Conservation (phyloP, 768 basidiomycete genomes). For the Coprinopsis cinerea region DNA sequence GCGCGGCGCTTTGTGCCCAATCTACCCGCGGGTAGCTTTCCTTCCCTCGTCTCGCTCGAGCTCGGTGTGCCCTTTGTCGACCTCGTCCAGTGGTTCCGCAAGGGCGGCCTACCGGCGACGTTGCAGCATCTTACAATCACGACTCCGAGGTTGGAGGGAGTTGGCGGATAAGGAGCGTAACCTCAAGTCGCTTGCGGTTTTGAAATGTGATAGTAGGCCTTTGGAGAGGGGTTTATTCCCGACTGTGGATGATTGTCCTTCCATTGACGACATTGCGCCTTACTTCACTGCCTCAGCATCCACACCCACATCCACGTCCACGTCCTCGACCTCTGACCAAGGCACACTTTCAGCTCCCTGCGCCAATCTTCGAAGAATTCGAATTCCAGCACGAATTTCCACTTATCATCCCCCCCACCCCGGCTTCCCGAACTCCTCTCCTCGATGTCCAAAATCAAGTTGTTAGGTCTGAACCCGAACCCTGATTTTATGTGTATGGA, state of each 20-base stretch:
- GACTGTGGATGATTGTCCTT: slow-evolving; percentile 16
- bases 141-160: slow-evolving; percentile 37
- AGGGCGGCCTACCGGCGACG: slow-evolving; percentile 38
- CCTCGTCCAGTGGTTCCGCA: slow-evolving; percentile 37
- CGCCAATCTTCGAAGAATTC: slow-evolving; percentile 22
- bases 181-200: slow-evolving; percentile 41
- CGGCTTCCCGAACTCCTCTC: slow-evolving; percentile 42
- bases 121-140: slow-evolving; percentile 50
- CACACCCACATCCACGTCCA: no score
- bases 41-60: slow-evolving; percentile 1
- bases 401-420: slow-evolving; percentile 29
- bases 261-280: slow-evolving; percentile 29
- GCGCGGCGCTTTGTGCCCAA: slow-evolving; percentile 2
- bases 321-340: no score
- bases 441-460: slow-evolving; percentile 39
- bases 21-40: not conserved
- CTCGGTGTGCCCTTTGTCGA: slow-evolving; percentile 28
- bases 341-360: not conserved
- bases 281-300: slow-evolving; percentile 23
- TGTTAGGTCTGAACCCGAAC: slow-evolving; percentile 34
- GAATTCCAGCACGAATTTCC: slow-evolving; percentile 36
- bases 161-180: slow-evolving; percentile 42
- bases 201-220: slow-evolving; percentile 18
- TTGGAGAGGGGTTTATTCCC: not conserved
- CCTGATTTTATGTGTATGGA: not conserved